These are phyloP conservation scores for Coemansia sp. DNA, from an alignment of 192 early-diverging fungal genomes.

Conservation along the genomic window DNA sequence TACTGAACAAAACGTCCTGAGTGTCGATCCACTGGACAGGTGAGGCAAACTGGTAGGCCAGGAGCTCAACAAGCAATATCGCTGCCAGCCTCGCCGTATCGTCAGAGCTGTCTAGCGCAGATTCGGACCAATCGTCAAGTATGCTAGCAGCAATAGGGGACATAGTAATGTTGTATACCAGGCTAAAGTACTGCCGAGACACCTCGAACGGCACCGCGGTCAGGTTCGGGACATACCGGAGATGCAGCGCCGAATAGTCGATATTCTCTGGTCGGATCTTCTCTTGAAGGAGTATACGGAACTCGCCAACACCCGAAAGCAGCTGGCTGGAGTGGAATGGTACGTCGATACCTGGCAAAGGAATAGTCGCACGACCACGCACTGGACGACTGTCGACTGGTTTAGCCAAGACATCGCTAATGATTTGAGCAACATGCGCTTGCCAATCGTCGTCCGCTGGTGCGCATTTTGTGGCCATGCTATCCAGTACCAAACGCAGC, in stretches of 20 bases:
- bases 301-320: constrained; percentile 75
- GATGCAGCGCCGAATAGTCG: constrained; percentile 65
- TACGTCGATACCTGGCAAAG: constrained; percentile 89
- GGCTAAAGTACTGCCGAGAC: constrained; percentile 74
- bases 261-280: constrained; percentile 76
- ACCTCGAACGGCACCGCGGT: constrained; percentile 88
- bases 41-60: too few relatives aligned
- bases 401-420: constrained; percentile 63
- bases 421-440: constrained; percentile 73
- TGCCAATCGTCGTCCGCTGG: constrained; percentile 78
- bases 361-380: constrained; percentile 85
- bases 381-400: constrained; percentile 66
- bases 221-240: constrained; percentile 93
- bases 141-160: constrained; percentile 68
- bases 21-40: too few relatives aligned
- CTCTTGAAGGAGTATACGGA: constrained; percentile 81
- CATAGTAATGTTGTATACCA: constrained; percentile 68
- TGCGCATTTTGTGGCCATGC: constrained; percentile 65
- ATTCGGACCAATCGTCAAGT: constrained; percentile 68
- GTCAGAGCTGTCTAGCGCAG: constrained; percentile 58
- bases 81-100: constrained; percentile 58
- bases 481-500: constrained; percentile 81
- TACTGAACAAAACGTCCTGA: too few relatives aligned
- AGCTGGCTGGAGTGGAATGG: constrained; percentile 90
- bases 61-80: too few relatives aligned